phyloP scores from a whole-genome alignment of 192 early-diverging fungal genomes.

The Backusella tuberculispora region DNA sequence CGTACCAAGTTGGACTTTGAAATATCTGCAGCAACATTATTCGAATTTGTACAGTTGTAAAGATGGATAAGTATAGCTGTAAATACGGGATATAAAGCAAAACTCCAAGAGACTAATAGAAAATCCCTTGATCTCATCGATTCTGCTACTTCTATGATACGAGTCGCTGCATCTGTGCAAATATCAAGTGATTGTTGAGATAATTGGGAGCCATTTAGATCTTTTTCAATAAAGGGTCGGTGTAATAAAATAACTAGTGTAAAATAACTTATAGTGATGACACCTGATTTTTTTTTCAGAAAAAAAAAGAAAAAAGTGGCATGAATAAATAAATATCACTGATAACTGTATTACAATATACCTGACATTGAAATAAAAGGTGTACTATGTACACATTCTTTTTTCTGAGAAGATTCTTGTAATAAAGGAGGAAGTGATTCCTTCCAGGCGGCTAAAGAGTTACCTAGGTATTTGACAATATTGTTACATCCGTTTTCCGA shows the following conservation, averaged over 20 bases:
- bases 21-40: conserved; percentile 20
- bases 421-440: conserved; percentile 24
- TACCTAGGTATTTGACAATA: conserved; percentile 32
- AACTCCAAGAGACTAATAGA: conserved; percentile 32
- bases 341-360: not conserved
- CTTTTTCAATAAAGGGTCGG: conserved; percentile 50
- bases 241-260: conserved; percentile 54
- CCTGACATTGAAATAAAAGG: conserved; percentile 33
- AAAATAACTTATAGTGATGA: conserved; percentile 50
- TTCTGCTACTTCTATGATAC: conserved; percentile 35
- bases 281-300: conserved; percentile 6
- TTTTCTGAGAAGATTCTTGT: conserved; percentile 16
- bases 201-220: conserved; percentile 26
- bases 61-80: conserved; percentile 28
- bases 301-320: too few relatives aligned
- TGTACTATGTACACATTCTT: not conserved
- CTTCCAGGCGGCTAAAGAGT: conserved; percentile 32
- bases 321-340: not conserved
- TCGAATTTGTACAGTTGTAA: conserved; percentile 17
- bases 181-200: conserved; percentile 35
- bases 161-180: conserved; percentile 37
- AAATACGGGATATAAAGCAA: conserved; percentile 30
- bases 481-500: conserved; percentile 31
- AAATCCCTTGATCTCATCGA: conserved; percentile 37
- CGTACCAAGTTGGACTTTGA: conserved; percentile 23